These are phyloP conservation scores for Aureobasidium sp. DNA, from an alignment of 2,329 filamentous ascomycete species.

Conservation along the genomic window DNA sequence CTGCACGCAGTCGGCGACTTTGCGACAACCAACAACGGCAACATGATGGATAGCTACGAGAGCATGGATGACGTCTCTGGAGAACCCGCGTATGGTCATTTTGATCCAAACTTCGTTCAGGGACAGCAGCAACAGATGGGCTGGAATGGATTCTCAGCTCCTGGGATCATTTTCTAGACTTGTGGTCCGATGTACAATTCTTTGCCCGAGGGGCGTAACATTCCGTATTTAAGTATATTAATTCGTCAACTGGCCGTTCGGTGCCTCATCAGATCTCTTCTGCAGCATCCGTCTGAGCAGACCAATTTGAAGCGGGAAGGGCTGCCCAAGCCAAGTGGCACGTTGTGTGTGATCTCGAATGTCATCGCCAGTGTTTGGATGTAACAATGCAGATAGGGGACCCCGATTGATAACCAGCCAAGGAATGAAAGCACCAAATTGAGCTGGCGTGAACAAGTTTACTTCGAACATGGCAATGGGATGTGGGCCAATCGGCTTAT, in stretches of 20 bases:
- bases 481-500: slow-evolving; percentile 73
- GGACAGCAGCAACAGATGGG: slow-evolving; percentile 20
- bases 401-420: slow-evolving; percentile 81
- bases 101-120: slow-evolving; percentile 25
- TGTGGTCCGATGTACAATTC: not conserved
- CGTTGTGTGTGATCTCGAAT: slow-evolving; percentile 58
- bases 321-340: slow-evolving; percentile 69
- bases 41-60: slow-evolving; percentile 25
- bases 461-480: slow-evolving; percentile 88
- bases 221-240: not conserved
- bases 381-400: slow-evolving; percentile 69
- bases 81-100: slow-evolving; percentile 24
- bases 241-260: not conserved
- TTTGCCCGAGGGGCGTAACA: not conserved
- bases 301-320: slow-evolving; percentile 52
- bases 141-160: slow-evolving; percentile 23
- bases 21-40: slow-evolving; percentile 30
- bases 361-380: slow-evolving; percentile 70
- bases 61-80: slow-evolving; percentile 25
- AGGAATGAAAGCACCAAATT: slow-evolving; percentile 82
- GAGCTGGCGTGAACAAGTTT: slow-evolving; percentile 72
- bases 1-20: slow-evolving; percentile 54
- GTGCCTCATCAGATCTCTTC: slow-evolving; percentile 5
- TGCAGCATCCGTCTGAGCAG: slow-evolving; percentile 37
- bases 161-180: slow-evolving; percentile 24